Evolutionary conservation across 805 yeast genomes (phyloP), one percentile per base, ranked within the genome.

Genomic region (Hanseniaspora lachancei): DNA sequence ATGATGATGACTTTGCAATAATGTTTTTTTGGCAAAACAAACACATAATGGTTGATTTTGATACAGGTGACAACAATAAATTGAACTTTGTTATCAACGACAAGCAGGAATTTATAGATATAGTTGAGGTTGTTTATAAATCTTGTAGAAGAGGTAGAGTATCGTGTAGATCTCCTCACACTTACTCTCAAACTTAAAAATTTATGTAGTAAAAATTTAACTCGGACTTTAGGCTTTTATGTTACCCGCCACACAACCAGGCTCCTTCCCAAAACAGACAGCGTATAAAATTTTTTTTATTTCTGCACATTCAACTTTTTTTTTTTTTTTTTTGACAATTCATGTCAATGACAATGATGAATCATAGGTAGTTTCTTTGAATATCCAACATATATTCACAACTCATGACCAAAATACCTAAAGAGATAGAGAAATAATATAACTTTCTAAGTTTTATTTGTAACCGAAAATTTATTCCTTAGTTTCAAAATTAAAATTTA

Each of bases 41-140:
- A 67, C 97, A 91, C 68, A 89, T 91, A 95, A 81, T 93, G 95
- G 87, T 96, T 69, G 98, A 93, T 72, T 89, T 89, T 68, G 98
- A 98, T 2, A 93, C 97, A 0, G 98, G 98, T 35, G 89, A 93
- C 66, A 93, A 93, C 69, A 93, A 93, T 73, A 91, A 93, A 73
- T 72, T 93, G 72, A 89, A 88, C 64, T 91, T 91, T 68, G 75
- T 80, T 13, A 66, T 84, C 23, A 81, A 79, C 43, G 86, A 86
- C 65, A 82, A 84, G 58, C 96, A 91, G 66, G 97, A 89, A 62
- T 69, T 93, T 74, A 85, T 93, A 21, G 97, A 91, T 67, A 84
- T 93, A 34, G 71, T 93, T 12, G 98, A 93, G 64, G 83, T 89
- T 0, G 80, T 91, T 0, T 93, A 84, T 68, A 70, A 96, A 59